Evolutionary conservation across 495 filamentous ascomycete species (phyloP).

Genomic region (Hypoxylon crocopeplum): DNA sequence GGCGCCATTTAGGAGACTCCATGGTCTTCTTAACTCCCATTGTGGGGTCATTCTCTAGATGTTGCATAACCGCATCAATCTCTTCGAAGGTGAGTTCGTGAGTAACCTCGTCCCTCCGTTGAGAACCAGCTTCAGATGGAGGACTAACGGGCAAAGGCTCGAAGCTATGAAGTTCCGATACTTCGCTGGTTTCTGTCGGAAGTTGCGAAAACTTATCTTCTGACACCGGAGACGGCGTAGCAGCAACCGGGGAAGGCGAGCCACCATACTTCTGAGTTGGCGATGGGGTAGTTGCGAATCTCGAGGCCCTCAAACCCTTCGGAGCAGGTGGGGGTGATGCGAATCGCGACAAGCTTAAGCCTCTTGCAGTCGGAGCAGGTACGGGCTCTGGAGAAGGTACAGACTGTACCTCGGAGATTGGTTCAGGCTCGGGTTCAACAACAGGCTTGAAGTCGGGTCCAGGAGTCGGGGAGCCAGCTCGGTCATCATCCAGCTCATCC

Average conservation of each 20-base stretch:
- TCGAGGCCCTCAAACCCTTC: slow-evolving; percentile 49
- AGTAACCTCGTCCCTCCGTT: slow-evolving; percentile 24
- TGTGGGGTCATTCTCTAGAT: slow-evolving; percentile 72
- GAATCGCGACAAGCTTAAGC: slow-evolving; percentile 39
- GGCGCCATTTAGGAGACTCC: slow-evolving; percentile 55
- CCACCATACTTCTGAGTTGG: slow-evolving; percentile 42
- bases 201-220: slow-evolving; percentile 32
- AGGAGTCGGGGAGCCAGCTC: slow-evolving; percentile 47
- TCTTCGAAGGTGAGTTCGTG: slow-evolving; percentile 73
- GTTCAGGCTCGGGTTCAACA: slow-evolving; percentile 34
- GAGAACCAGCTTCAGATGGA: slow-evolving; percentile 34
- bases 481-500: slow-evolving; percentile 48
- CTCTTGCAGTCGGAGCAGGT: slow-evolving; percentile 14
- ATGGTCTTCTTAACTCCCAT: slow-evolving; percentile 70
- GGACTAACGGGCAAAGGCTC: slow-evolving; percentile 40
- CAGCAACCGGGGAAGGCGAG: slow-evolving; percentile 31
- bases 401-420: slow-evolving; percentile 17
- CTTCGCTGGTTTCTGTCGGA: slow-evolving; percentile 29
- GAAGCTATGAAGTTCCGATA: slow-evolving; percentile 38
- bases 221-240: slow-evolving; percentile 43
- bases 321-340: slow-evolving; percentile 38
- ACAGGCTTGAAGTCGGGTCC: slow-evolving; percentile 33
- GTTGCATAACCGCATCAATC: slow-evolving; percentile 85
- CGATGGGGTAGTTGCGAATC: slow-evolving; percentile 48
- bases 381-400: slow-evolving; percentile 28